These are phyloP conservation scores for Tilletia caries DNA, from an alignment of 1,284 basidiomycete species.

Conservation along the genomic window DNA sequence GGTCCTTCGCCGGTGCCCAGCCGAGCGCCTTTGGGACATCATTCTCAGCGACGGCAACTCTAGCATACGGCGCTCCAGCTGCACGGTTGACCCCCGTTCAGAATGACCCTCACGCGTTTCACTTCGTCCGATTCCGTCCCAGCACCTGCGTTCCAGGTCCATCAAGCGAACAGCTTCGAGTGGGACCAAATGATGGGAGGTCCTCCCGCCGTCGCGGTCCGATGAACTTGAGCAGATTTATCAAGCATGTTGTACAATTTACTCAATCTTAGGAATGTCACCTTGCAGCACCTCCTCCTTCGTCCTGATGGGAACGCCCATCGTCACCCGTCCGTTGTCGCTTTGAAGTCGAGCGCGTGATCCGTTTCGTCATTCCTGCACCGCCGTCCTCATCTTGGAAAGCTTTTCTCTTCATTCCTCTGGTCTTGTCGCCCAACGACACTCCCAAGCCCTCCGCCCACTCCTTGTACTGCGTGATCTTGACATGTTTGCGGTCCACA, in stretches of 20 bases:
- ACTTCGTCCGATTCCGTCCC: neutral
- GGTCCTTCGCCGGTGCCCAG: neutral
- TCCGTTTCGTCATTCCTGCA: neutral
- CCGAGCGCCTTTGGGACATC: neutral
- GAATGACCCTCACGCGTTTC: neutral
- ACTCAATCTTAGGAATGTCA: too few species aligned
- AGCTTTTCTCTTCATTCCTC: neutral
- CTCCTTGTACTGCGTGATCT: conserved; percentile 2
- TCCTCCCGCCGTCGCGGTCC: neutral
- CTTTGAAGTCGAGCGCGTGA: too few species aligned
- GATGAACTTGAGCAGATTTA: neutral
- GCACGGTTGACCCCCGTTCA: neutral
- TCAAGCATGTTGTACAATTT: neutral
- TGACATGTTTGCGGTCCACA: conserved; percentile 1
- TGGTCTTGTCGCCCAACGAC: too few species aligned
- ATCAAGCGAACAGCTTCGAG: neutral
- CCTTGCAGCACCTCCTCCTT: neutral
- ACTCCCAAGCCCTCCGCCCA: neutral
- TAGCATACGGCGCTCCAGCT: neutral
- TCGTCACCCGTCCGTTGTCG: neutral
- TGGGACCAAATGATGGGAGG: neutral
- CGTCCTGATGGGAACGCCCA: neutral
- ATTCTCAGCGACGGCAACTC: neutral
- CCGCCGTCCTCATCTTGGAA: neutral
- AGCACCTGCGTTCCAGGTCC: neutral